Evolutionary conservation across 164 flowering plant species (phyloP).

Genomic region (Vitis riparia): DNA sequence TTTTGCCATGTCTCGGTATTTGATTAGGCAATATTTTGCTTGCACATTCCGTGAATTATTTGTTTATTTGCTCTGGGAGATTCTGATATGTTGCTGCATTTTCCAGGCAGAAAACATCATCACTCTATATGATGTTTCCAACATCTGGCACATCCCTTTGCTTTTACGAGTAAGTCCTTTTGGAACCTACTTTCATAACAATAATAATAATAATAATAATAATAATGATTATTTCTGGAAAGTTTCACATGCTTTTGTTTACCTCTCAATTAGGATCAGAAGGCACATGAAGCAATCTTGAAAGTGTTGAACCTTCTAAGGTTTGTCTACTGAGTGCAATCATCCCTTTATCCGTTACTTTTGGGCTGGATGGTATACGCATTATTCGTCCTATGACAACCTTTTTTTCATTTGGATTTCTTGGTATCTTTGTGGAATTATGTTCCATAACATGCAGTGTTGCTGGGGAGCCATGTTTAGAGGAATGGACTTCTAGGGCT

Average conservation of each 20-base stretch:
- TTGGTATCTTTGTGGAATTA: too few relatives aligned
- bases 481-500: slow-evolving; percentile 82
- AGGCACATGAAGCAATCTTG: slow-evolving; percentile 90
- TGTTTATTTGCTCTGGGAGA: too few relatives aligned
- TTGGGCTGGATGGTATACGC: background rate
- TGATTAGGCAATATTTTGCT: too few relatives aligned
- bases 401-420: background rate
- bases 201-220: too few relatives aligned
- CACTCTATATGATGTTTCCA: slow-evolving; percentile 78
- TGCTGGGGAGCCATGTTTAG: slow-evolving; percentile 55
- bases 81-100: too few relatives aligned
- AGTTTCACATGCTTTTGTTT: background rate
- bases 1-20: slow-evolving; percentile 97
- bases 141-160: slow-evolving; percentile 88
- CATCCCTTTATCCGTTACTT: background rate
- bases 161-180: slow-evolving; percentile 66
- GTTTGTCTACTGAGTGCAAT: slow-evolving; percentile 43
- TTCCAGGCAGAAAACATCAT: slow-evolving; percentile 63
- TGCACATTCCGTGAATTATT: too few relatives aligned
- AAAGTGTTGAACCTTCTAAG: slow-evolving; percentile 69
- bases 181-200: background rate
- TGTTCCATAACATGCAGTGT: slow-evolving; percentile 35
- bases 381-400: background rate
- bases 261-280: slow-evolving; percentile 64
- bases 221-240: background rate